These are phyloP conservation scores for Plasmodium relictum DNA, from an alignment of 169 alveolate genomes.

Conservation along the genomic window DNA sequence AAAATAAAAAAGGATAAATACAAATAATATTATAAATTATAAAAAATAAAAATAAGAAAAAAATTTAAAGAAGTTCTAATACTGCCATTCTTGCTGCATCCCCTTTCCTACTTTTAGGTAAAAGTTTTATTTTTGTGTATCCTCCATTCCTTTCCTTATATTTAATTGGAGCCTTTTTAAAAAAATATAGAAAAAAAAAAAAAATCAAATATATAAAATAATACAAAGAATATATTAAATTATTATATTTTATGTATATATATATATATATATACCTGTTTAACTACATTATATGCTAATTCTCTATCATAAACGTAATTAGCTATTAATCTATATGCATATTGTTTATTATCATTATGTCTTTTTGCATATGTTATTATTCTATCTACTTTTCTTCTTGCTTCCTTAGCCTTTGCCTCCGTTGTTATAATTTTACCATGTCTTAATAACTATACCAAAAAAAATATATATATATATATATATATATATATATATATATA, in stretches of 20 bases:
- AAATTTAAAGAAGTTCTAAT: conserved; percentile 79
- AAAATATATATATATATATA: conserved; percentile 4
- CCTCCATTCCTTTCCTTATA: conserved; percentile 87
- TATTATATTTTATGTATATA: not conserved
- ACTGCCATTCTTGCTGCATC: conserved; percentile 80
- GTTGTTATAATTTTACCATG: conserved; percentile 87
- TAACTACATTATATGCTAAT: conserved; percentile 81
- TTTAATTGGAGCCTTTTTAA: conserved; percentile 77
- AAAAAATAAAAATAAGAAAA: not conserved
- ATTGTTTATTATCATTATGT: conserved; percentile 67
- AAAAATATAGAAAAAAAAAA: not conserved
- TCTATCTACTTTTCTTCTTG: conserved; percentile 85
- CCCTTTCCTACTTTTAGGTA: conserved; percentile 81
- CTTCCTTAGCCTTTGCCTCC: conserved; percentile 84
- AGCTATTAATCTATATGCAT: conserved; percentile 82
- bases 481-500: conserved; percentile 2
- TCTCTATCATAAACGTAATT: conserved; percentile 84
- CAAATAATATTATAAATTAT: conserved; percentile 2
- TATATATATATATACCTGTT: conserved; percentile 59
- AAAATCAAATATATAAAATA: conserved; percentile 3
- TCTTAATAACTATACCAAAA: conserved; percentile 76
- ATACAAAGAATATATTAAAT: conserved; percentile 6
- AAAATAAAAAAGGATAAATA: conserved; percentile 16
- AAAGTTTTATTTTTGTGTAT: conserved; percentile 81
- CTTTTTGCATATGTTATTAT: conserved; percentile 85